Evolutionary conservation across 2,329 filamentous ascomycete genomes (phyloP).

Genomic region (Lecanosticta acicola): DNA sequence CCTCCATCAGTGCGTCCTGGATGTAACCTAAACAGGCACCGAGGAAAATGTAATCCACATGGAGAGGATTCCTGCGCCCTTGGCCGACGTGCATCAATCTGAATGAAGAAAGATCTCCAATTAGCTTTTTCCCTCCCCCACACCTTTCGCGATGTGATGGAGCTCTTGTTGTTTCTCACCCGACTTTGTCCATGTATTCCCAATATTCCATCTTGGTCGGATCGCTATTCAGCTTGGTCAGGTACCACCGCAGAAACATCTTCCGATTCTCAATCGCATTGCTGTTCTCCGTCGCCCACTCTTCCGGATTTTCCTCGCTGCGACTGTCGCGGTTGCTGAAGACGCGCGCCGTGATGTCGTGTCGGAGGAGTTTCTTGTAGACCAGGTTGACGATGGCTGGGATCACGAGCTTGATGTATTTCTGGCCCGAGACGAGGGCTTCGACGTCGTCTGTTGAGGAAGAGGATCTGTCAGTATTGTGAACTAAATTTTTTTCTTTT

Average conservation of each 20-base stretch:
- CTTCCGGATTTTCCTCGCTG: constrained; percentile 62
- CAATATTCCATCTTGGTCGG: constrained; percentile 72
- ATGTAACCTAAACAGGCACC: constrained; percentile 67
- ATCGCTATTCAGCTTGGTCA: constrained; percentile 69
- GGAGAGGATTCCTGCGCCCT: constrained; percentile 64
- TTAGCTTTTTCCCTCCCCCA: too few species aligned
- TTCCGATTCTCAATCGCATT: constrained; percentile 72
- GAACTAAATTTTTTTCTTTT: too few species aligned
- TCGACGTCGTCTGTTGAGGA: constrained; percentile 59
- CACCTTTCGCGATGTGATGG: too few species aligned
- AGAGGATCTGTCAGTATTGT: constrained; percentile 13
- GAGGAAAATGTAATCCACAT: constrained; percentile 77
- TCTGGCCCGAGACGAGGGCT: constrained; percentile 61
- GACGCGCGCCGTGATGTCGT: constrained; percentile 75
- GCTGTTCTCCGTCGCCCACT: constrained; percentile 59
- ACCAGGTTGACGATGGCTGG: constrained; percentile 79
- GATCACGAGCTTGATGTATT: constrained; percentile 76
- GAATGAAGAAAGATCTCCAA: too few species aligned
- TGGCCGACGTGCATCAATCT: constrained; percentile 72
- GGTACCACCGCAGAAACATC: constrained; percentile 69
- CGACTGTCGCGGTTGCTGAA: constrained; percentile 59
- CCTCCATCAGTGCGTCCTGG: constrained; percentile 71
- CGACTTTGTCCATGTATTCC: constrained; percentile 79
- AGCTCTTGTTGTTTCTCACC: too few species aligned
- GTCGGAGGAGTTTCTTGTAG: constrained; percentile 73